These are phyloP conservation scores for Sporothrix schenckii DNA, from an alignment of 2,329 filamentous ascomycete species.

Conservation along the genomic window DNA sequence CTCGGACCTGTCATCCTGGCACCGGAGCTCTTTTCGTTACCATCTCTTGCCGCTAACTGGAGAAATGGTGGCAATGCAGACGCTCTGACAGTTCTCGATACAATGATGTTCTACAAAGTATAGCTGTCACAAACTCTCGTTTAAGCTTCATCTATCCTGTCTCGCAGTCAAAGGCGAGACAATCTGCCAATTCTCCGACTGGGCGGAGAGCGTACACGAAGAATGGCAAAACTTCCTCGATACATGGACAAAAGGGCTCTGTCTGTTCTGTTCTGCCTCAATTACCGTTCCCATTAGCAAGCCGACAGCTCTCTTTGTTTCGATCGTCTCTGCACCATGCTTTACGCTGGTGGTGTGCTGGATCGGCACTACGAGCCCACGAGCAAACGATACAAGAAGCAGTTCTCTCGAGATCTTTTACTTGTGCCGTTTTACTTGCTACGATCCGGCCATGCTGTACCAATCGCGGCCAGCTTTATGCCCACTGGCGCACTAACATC, in stretches of 20 bases:
- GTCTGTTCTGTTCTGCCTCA: slow-evolving; percentile 1
- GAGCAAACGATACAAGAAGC: not conserved
- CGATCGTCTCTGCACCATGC: slow-evolving; percentile 28
- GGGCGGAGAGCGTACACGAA: not conserved
- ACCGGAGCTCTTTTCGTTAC: slow-evolving; percentile 1
- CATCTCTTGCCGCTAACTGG: not conserved
- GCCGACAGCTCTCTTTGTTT: slow-evolving; percentile 20
- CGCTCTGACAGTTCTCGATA: not conserved
- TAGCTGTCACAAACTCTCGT: not conserved
- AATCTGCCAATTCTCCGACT: slow-evolving; percentile 9
- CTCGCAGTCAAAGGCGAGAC: not conserved
- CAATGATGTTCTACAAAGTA: not conserved
- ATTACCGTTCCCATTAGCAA: slow-evolving; percentile 10
- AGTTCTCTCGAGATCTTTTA: not conserved
- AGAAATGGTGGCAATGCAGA: not conserved
- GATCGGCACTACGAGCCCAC: slow-evolving; percentile 28
- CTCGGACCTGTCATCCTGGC: not conserved
- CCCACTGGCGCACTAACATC: not conserved
- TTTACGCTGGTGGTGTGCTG: slow-evolving; percentile 14
- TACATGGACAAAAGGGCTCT: not conserved
- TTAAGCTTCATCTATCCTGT: not conserved
- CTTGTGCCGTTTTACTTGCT: not conserved
- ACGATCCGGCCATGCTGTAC: slow-evolving; percentile 7
- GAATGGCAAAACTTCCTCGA: not conserved
- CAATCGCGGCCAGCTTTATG: not conserved